Conservation (phyloP, 305 asterid genomes). For the Plantago coronopus region DNA sequence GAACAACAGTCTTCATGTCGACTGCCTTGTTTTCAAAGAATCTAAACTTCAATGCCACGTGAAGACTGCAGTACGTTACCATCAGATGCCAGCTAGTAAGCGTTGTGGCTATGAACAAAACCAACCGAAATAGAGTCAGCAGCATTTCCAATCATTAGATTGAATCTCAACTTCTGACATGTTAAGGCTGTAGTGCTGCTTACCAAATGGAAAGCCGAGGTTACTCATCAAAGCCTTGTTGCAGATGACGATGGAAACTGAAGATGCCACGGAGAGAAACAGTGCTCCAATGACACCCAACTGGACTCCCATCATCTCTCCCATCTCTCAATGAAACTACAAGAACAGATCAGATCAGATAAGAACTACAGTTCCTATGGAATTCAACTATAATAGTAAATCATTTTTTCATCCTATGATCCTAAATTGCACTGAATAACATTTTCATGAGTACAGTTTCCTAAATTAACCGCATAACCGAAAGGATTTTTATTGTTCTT, state of each 20-base stretch:
- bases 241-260: slow-evolving; percentile 90
- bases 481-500: too few species aligned
- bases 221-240: slow-evolving; percentile 94
- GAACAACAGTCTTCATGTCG: slow-evolving; percentile 57
- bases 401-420: neutral
- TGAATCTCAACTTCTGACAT: neutral
- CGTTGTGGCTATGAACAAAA: slow-evolving; percentile 56
- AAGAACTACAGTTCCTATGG: neutral
- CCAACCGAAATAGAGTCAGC: neutral
- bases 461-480: neutral
- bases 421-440: neutral
- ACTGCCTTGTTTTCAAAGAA: slow-evolving; percentile 75
- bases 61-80: slow-evolving; percentile 89
- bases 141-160: neutral
- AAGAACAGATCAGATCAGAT: neutral
- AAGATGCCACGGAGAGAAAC: slow-evolving; percentile 86
- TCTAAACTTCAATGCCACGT: slow-evolving; percentile 61
- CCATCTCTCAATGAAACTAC: slow-evolving; percentile 41
- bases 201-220: slow-evolving; percentile 91
- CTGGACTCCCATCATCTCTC: slow-evolving; percentile 67
- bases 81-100: slow-evolving; percentile 92
- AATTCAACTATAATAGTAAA: too few species aligned
- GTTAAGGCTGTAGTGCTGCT: slow-evolving; percentile 1
- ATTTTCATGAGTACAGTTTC: neutral
- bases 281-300: slow-evolving; percentile 80